A percentile compares a stretch with the other conserved stretches of the same genome.
These are phyloP conservation scores for Galeopsis tetrahit DNA, from an alignment of 257 asterid species.

Conservation along the genomic window DNA sequence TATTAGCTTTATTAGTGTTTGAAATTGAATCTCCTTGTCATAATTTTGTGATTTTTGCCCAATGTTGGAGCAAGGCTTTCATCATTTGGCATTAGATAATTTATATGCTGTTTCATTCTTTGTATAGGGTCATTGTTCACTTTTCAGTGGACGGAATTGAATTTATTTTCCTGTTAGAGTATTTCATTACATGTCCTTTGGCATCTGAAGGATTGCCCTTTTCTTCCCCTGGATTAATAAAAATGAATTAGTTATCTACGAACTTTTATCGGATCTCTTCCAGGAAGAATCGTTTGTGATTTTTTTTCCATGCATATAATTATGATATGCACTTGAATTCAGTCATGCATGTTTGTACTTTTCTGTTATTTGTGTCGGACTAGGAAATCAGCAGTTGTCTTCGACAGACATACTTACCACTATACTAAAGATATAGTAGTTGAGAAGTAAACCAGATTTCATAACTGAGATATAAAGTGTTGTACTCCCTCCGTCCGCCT, in stretches of 20 bases:
- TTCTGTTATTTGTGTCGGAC: conserved; percentile 24
- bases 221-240: neutral
- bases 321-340: neutral
- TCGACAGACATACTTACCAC: neutral
- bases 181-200: conserved; percentile 17
- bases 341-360: conserved; percentile 1
- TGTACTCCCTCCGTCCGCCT: too few relatives aligned
- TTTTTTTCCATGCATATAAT: conserved; percentile 1
- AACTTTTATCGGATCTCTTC: neutral
- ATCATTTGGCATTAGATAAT: neutral
- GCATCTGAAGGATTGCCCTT: conserved; percentile 8
- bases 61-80: conserved; percentile 22
- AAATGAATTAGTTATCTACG: neutral
- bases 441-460: conserved; percentile 10
- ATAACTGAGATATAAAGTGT: conserved; percentile 17
- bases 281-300: conserved; percentile 2
- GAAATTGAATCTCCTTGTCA: neutral
- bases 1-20: conserved; percentile 3
- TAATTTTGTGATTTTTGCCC: conserved; percentile 20
- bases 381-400: neutral
- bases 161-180: conserved; percentile 21
- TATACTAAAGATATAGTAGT: conserved; percentile 1
- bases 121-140: conserved; percentile 9
- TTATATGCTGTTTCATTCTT: conserved; percentile 4
- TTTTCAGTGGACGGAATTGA: conserved; percentile 12